A percentile compares a stretch with the other conserved stretches of the same genome.
Evolutionary conservation across 257 asterid species (phyloP).

Genomic region (Jaltomata sinuosa): DNA sequence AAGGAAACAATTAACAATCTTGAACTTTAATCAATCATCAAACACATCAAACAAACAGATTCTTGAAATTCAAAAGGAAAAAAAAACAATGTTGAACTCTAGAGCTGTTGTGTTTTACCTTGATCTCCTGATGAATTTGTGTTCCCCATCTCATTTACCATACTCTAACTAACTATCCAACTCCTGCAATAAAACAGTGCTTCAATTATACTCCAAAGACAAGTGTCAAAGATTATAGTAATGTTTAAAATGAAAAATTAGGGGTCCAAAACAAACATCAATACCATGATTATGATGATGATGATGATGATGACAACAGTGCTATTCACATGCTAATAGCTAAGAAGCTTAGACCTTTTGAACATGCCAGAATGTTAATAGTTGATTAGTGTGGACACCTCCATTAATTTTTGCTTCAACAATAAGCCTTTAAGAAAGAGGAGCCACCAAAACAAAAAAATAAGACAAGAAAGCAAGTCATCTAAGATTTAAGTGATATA

Average conservation of each 20-base stretch:
- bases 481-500: not conserved
- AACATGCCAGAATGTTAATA: conserved; percentile 40
- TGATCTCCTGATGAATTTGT: conserved; percentile 49
- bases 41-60: not conserved
- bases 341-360: conserved; percentile 17
- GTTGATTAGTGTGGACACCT: conserved; percentile 39
- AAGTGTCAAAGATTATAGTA: conserved; percentile 7
- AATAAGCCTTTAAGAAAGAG: conserved; percentile 19
- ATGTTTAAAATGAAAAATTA: conserved; percentile 1
- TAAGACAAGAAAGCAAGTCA: not conserved
- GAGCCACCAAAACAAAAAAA: not conserved
- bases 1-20: not conserved
- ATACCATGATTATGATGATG: conserved; percentile 26
- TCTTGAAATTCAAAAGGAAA: not conserved
- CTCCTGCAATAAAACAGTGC: conserved; percentile 26
- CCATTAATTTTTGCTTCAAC: conserved; percentile 39
- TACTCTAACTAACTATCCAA: conserved; percentile 13
- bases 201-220: not conserved
- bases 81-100: not conserved
- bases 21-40: not conserved
- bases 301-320: conserved; percentile 20
- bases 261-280: conserved; percentile 1
- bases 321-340: conserved; percentile 27
- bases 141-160: conserved; percentile 63
- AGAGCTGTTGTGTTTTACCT: conserved; percentile 23